Evolutionary conservation across 805 yeast species (phyloP).

Genomic region (Gaillardinia entomophila): DNA sequence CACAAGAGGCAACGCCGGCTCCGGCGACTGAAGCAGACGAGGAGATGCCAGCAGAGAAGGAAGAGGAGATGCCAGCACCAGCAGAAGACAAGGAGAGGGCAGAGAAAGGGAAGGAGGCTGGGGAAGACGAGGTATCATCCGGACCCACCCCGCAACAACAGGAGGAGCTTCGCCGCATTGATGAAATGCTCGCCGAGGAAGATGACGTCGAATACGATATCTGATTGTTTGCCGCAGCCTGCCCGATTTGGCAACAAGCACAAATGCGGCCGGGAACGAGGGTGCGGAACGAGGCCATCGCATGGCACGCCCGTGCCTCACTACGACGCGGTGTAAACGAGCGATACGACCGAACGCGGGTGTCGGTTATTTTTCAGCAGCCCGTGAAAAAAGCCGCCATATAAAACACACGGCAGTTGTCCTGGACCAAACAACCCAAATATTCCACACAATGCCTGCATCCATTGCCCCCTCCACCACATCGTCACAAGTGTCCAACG

Average conservation of each 20-base stretch:
- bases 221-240: too few relatives aligned
- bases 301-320: too few relatives aligned
- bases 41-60: constrained; percentile 6
- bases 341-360: too few relatives aligned
- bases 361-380: too few relatives aligned
- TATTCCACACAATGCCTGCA: background rate
- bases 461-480: background rate
- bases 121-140: constrained; percentile 1
- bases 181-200: constrained; percentile 31
- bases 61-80: constrained; percentile 3
- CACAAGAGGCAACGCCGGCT: constrained; percentile 1
- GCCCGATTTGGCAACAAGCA: too few relatives aligned
- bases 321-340: too few relatives aligned
- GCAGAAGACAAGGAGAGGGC: background rate
- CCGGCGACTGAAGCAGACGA: constrained; percentile 3
- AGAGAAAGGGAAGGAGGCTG: constrained; percentile 6
- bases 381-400: too few relatives aligned
- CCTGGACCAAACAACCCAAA: too few relatives aligned
- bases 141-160: background rate
- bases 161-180: constrained; percentile 16
- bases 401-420: too few relatives aligned
- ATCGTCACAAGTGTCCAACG: background rate
- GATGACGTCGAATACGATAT: constrained; percentile 34
- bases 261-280: too few relatives aligned
- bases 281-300: too few relatives aligned